Conservation (phyloP, 1,284 basidiomycete genomes). For the Inonotus hispidus region DNA sequence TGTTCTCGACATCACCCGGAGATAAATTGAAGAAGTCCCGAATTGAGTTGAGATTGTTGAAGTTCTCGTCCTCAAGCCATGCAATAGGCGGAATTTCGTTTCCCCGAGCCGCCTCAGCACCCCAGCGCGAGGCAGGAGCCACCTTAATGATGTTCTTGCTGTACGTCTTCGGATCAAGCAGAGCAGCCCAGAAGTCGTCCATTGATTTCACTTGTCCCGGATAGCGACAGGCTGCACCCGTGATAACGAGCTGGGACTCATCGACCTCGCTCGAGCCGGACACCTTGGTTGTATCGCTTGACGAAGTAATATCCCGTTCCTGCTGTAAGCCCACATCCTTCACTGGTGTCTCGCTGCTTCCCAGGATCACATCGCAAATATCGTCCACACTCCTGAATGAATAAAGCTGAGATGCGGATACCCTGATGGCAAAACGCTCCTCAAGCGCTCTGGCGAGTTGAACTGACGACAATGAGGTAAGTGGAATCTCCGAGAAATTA, state of each 20-base stretch:
- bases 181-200: conserved; percentile 17
- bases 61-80: conserved; percentile 10
- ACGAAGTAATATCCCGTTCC: neutral
- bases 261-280: neutral
- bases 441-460: conserved; percentile 15
- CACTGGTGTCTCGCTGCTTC: neutral
- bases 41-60: conserved; percentile 8
- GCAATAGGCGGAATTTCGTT: conserved; percentile 2
- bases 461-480: conserved; percentile 11
- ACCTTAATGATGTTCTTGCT: neutral
- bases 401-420: conserved; percentile 15
- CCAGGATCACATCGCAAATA: neutral
- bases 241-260: conserved; percentile 14
- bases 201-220: conserved; percentile 17
- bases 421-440: conserved; percentile 3
- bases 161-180: conserved; percentile 12
- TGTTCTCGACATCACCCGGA: conserved; percentile 15
- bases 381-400: conserved; percentile 5
- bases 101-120: neutral
- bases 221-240: conserved; percentile 20
- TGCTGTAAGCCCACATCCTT: neutral
- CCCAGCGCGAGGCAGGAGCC: neutral
- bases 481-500: neutral
- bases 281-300: neutral
- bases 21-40: conserved; percentile 18